Base-by-base conservation (phyloP, 495 filamentous ascomycete genomes). In the Penicillium simplicissimum region DNA sequence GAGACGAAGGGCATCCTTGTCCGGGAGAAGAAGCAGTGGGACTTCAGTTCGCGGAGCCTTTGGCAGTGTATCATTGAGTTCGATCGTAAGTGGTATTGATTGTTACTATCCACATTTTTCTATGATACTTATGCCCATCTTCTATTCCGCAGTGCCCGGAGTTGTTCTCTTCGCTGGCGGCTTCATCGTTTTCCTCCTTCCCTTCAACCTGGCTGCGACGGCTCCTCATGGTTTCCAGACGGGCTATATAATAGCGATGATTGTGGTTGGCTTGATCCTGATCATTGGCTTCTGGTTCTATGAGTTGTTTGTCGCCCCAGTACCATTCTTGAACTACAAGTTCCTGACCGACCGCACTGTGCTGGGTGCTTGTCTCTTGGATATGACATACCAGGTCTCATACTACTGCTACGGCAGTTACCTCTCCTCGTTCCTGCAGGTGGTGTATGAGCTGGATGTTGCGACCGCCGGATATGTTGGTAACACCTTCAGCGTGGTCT, bases 371-470 rank as follows among this genome's bases (percentile, higher is more conserved):
- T 85, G 79, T 51, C 58, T 87, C 4, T 68, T 88, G 7, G 76
- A 82, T 21, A 70, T 71, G 19, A 71, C 72, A 2, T 72, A 88
- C 11, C 87, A 86, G 58, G 61, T 88, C 60, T 82, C 79, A 15
- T 69, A 67, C 55, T 67, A 66, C 55, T 67, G 63, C 48, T 84
- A 72, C 82, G 77, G 83, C 69, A 74, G 69, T 56, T 87, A 85
- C 71, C 87, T 90, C 73, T 72, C 73, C 37, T 90, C 86, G 5
- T 91, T 85, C 74, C 77, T 93, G 1, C 87, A 90, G 75, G 88
- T 90, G 3, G 90, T 93, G 48, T 80, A 87, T 66, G 73, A 77
- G 10, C 14, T 88, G 3, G 76, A 58, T 55, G 58, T 92, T 49
- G 75, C 76, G 4, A 42, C 43, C 13, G 59, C 89, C 3, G 82